Conservation (phyloP, 352 stramenopile genomes). For the Salisapilia sapeloensis region DNA sequence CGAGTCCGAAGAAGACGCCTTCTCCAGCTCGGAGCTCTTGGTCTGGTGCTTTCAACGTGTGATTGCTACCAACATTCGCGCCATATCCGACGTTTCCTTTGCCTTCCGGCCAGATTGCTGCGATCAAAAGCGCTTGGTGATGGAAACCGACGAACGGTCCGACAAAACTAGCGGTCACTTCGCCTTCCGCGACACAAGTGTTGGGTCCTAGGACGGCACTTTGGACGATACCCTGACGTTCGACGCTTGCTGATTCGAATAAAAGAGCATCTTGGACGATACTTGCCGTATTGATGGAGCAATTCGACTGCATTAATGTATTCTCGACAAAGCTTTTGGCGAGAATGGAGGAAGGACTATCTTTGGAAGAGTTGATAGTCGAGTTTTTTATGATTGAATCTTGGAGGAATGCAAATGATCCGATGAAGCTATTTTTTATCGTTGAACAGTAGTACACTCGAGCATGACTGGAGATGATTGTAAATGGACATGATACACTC, state of each 20-base stretch:
- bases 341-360: constrained; percentile 20
- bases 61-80: constrained; percentile 94
- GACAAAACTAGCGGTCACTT: constrained; percentile 84
- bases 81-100: constrained; percentile 89
- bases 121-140: constrained; percentile 87
- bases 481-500: constrained; percentile 17
- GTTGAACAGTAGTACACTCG: constrained; percentile 40
- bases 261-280: constrained; percentile 54
- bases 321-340: constrained; percentile 47
- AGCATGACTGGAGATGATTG: constrained; percentile 30
- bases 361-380: constrained; percentile 44
- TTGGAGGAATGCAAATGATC: constrained; percentile 26
- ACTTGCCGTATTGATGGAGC: constrained; percentile 38
- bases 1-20: constrained; percentile 91
- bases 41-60: constrained; percentile 85
- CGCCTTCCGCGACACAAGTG: constrained; percentile 74
- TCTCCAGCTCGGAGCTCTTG: constrained; percentile 87
- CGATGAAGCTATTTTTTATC: constrained; percentile 52
- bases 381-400: constrained; percentile 36
- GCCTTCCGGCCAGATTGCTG: constrained; percentile 82
- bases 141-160: constrained; percentile 92
- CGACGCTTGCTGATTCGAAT: constrained; percentile 59
- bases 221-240: constrained; percentile 71
- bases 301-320: constrained; percentile 56
- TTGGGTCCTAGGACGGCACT: constrained; percentile 79